A percentile compares a stretch with the other conserved stretches of the same genome.
Conservation (phyloP, 768 basidiomycete species). For the Ramaria sp. region DNA sequence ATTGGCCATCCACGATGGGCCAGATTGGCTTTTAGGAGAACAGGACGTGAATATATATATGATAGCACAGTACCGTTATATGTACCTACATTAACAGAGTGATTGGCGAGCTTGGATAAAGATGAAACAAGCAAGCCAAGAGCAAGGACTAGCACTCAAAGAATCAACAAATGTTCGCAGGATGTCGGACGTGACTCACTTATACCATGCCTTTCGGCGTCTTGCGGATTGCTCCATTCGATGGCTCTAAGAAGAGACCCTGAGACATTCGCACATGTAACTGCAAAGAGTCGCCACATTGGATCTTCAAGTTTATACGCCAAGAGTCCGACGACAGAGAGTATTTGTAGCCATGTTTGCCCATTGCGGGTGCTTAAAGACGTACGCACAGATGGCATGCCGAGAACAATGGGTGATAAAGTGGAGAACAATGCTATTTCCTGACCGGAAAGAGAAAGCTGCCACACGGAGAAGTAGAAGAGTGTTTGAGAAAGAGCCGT, state of each 20-base stretch:
- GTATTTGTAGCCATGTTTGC: conserved; percentile 33
- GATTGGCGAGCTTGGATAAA: conserved; percentile 64
- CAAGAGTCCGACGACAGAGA: conserved; percentile 41
- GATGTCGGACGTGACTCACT: conserved; percentile 23
- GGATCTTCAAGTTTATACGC: conserved; percentile 44
- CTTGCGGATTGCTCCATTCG: conserved; percentile 37
- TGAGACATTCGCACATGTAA: conserved; percentile 41
- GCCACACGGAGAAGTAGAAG: conserved; percentile 91
- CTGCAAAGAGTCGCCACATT: conserved; percentile 41
- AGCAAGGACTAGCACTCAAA: conserved; percentile 38
- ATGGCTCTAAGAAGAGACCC: conserved; percentile 39
- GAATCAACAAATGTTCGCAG: neutral
- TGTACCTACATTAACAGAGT: conserved; percentile 59
- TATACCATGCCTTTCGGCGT: conserved; percentile 25
- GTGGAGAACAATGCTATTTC: conserved; percentile 66
- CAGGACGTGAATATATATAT: neutral
- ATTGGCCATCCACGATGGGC: conserved; percentile 58
- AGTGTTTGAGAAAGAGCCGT: conserved; percentile 69
- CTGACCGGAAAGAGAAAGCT: conserved; percentile 73
- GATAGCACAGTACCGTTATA: neutral
- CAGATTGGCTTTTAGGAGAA: conserved; percentile 35
- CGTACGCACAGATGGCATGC: conserved; percentile 29
- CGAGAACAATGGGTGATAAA: conserved; percentile 57
- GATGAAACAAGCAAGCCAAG: conserved; percentile 58
- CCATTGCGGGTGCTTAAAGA: conserved; percentile 40